Conservation (phyloP, 2,329 filamentous ascomycete genomes). For the Fusarium camptoceras region DNA sequence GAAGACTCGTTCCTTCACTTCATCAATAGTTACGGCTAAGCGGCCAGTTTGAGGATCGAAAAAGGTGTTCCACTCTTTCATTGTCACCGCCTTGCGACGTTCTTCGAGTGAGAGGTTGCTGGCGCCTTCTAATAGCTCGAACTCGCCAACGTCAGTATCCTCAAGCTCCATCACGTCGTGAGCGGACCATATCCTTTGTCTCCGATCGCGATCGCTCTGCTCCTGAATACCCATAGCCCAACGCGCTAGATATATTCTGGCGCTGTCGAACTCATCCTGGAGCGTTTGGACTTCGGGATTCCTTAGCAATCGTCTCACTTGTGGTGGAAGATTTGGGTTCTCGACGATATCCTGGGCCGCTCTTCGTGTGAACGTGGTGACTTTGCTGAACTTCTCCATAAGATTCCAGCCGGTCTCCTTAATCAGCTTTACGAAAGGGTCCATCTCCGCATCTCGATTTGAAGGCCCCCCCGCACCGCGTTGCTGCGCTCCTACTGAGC, state of each 20-base stretch:
- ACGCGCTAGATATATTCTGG: slow-evolving; percentile 89
- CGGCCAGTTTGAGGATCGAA: slow-evolving; percentile 82
- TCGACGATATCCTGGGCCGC: slow-evolving; percentile 94
- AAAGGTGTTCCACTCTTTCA: slow-evolving; percentile 91
- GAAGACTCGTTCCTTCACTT: slow-evolving; percentile 97
- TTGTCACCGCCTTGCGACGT: slow-evolving; percentile 78
- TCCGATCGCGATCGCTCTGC: slow-evolving; percentile 89
- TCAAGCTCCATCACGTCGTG: slow-evolving; percentile 93
- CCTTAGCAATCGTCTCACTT: slow-evolving; percentile 83
- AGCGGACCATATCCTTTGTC: slow-evolving; percentile 91
- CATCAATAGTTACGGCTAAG: slow-evolving; percentile 83
- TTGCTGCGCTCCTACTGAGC: slow-evolving; percentile 45
- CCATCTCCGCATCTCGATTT: slow-evolving; percentile 79
- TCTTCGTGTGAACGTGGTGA: slow-evolving; percentile 92
- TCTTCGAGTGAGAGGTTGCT: slow-evolving; percentile 80
- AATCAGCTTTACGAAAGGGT: slow-evolving; percentile 90
- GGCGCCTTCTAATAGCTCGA: slow-evolving; percentile 89
- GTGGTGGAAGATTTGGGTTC: slow-evolving; percentile 89
- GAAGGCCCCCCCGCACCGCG: slow-evolving; percentile 54
- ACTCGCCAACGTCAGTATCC: slow-evolving; percentile 93
- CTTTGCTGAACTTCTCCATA: slow-evolving; percentile 95
- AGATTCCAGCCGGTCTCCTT: slow-evolving; percentile 98
- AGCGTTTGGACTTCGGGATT: slow-evolving; percentile 95
- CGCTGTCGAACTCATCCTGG: slow-evolving; percentile 97
- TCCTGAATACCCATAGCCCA: slow-evolving; percentile 99